A percentile compares a stretch with the other conserved stretches of the same genome.
phyloP scores from a whole-genome alignment of 2,329 filamentous ascomycete genomes.

The Colletotrichum theobromicola region DNA sequence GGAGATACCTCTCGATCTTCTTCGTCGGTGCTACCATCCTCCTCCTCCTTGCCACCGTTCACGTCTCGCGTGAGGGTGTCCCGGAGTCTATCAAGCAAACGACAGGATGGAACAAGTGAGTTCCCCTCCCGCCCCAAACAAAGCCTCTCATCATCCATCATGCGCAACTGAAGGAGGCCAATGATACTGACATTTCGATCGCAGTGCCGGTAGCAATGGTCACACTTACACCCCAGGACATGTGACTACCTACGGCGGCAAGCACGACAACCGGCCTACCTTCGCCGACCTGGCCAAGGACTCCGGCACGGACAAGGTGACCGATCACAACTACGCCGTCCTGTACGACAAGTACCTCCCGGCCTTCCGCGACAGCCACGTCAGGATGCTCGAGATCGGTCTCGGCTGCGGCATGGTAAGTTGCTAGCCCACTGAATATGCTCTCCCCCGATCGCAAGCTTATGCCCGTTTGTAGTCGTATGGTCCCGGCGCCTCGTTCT shows the following conservation, averaged over 20 bases:
- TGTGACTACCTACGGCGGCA: not conserved
- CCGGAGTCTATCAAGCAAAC: not conserved
- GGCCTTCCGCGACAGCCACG: conserved; percentile 30
- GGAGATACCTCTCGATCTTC: conserved; percentile 3
- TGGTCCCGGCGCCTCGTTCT: conserved; percentile 41
- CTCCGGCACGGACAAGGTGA: conserved; percentile 45
- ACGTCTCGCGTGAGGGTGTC: not conserved
- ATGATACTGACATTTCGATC: not conserved
- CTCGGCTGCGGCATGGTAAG: conserved; percentile 43
- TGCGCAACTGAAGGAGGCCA: not conserved
- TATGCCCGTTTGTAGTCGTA: conserved; percentile 26
- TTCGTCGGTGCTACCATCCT: not conserved
- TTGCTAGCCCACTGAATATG: not conserved
- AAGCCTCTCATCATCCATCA: not conserved
- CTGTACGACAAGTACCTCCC: conserved; percentile 46
- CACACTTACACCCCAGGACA: not conserved
- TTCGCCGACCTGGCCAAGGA: conserved; percentile 39
- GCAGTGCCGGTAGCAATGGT: not conserved
- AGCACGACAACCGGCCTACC: conserved; percentile 6
- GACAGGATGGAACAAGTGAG: conserved; percentile 3
- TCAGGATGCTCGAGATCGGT: conserved; percentile 47
- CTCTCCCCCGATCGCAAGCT: not conserved
- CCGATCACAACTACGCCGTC: conserved; percentile 39
- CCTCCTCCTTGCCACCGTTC: not conserved
- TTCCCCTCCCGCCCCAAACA: not conserved